Evolutionary conservation across 805 yeast species (phyloP), one percentile per base, ranked within the genome.

Genomic region (Pichia kluyveri): DNA sequence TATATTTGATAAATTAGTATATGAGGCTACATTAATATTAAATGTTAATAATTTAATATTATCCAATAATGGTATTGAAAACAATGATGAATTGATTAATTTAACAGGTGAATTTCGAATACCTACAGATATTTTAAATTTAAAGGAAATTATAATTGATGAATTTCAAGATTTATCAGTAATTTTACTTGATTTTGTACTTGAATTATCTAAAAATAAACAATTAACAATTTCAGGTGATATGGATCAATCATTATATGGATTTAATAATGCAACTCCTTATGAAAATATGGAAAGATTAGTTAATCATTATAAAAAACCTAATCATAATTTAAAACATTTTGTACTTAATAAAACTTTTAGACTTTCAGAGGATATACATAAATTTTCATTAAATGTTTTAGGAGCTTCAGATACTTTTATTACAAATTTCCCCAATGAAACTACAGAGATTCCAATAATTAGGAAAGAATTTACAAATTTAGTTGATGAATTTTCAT

Each of bases 221-320:
- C 89, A 84, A 59, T 56, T 85, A 36, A 73, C 82, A 1, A 60
- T 84, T 18, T 83, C 88, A 5, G 90, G 90, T 1, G 91, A 85
- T 62, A 76, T 80, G 1, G 71, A 79, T 58, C 91, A 85, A 62
- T 73, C 84, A 45, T 80, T 85, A 30, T 85, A 82, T 59, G 80
- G 71, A 30, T 85, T 85, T 58, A 58, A 83, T 39, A 86, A 87
- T 0, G 69, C 82, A 0, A 67, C 58, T 8, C 54, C 56, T 8
- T 45, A 54, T 10, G 52, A 54, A 9, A 61, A 60, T 40, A 58
- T 62, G 57, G 56, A 55, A 1, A 50, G 44, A 37, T 45, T 60
- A 11, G 23, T 51, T 7, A 50, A 58, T 5, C 23, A 34, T 15
- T 61, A 55, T 43, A 26, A 51, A 8, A 49, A 53, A 3, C 51